Percentiles rank a stretch among this genome's conserved stretches.
Conservation (phyloP, 768 basidiomycete species). For the Podaxis mareebaensis region DNA sequence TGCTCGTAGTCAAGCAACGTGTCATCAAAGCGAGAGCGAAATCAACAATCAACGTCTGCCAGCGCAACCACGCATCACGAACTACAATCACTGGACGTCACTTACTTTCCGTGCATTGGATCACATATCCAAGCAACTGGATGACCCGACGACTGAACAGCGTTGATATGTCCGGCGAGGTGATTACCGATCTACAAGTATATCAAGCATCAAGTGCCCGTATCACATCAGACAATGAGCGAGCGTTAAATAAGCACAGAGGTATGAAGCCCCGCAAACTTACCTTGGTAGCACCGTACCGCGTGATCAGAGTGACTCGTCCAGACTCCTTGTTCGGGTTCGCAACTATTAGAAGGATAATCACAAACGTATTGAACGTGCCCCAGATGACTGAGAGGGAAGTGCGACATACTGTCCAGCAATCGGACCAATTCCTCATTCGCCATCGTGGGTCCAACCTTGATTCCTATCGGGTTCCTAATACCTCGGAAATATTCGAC, state of each 20-base stretch:
- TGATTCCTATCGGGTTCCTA: constrained; percentile 92
- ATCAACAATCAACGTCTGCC: neutral
- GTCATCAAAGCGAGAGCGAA: neutral
- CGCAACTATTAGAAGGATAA: constrained; percentile 55
- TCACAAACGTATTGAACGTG: neutral
- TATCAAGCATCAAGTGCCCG: constrained; percentile 10
- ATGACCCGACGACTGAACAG: constrained; percentile 78
- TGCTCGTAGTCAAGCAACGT: constrained; percentile 8
- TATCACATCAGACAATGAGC: neutral
- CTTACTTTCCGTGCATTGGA: constrained; percentile 98
- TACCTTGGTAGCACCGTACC: constrained; percentile 90
- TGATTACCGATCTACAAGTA: constrained; percentile 63
- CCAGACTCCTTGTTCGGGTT: constrained; percentile 85
- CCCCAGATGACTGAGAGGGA: neutral
- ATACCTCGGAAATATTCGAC: constrained; percentile 95
- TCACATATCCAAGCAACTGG: constrained; percentile 95
- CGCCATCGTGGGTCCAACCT: constrained; percentile 89
- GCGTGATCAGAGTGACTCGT: constrained; percentile 85
- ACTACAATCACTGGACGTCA: constrained; percentile 17
- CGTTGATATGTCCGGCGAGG: constrained; percentile 78
- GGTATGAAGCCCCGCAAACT: constrained; percentile 7
- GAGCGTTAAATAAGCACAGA: neutral
- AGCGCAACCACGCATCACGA: neutral
- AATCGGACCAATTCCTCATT: constrained; percentile 74
- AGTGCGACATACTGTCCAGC: constrained; percentile 62